Conservation (phyloP, 1,284 basidiomycete genomes). For the Apiotrichum siamense region DNA sequence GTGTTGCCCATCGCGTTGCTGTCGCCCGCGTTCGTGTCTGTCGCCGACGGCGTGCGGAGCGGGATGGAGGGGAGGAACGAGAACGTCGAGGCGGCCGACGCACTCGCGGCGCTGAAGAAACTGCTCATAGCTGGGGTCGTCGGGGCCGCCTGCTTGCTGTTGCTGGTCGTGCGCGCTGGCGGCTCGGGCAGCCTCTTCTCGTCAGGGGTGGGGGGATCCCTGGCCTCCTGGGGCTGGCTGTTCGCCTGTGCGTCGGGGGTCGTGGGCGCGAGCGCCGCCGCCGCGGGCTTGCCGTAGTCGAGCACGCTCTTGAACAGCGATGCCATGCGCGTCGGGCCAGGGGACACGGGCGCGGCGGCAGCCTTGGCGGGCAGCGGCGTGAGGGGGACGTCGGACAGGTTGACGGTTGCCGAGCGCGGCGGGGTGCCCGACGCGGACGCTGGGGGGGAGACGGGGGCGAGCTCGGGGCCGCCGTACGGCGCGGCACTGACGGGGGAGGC, state of each 20-base stretch:
- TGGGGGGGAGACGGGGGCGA: not conserved
- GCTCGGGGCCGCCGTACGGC: not conserved
- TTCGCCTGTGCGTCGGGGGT: not conserved
- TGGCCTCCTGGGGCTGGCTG: not conserved
- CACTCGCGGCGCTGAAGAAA: constrained; percentile 14
- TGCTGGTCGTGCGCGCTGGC: not conserved
- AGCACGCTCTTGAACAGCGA: constrained; percentile 12
- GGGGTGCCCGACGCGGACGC: too few species aligned
- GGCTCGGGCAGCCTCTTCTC: constrained; percentile 1
- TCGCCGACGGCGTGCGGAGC: too few species aligned
- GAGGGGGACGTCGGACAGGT: not conserved
- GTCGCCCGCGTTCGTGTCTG: too few species aligned
- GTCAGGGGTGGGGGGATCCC: not conserved
- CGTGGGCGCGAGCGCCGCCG: too few species aligned
- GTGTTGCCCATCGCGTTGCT: too few species aligned
- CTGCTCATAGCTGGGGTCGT: not conserved
- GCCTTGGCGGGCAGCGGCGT: not conserved
- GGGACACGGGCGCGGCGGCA: not conserved
- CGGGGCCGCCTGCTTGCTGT: not conserved
- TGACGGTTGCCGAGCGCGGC: not conserved
- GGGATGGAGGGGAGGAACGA: constrained; percentile 9
- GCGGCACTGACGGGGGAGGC: not conserved
- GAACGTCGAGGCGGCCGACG: too few species aligned
- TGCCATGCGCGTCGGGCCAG: not conserved
- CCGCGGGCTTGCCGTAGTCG: constrained; percentile 1